These are phyloP conservation scores for Achaetomiella virescens DNA, from an alignment of 495 filamentous ascomycete species.

Conservation along the genomic window DNA sequence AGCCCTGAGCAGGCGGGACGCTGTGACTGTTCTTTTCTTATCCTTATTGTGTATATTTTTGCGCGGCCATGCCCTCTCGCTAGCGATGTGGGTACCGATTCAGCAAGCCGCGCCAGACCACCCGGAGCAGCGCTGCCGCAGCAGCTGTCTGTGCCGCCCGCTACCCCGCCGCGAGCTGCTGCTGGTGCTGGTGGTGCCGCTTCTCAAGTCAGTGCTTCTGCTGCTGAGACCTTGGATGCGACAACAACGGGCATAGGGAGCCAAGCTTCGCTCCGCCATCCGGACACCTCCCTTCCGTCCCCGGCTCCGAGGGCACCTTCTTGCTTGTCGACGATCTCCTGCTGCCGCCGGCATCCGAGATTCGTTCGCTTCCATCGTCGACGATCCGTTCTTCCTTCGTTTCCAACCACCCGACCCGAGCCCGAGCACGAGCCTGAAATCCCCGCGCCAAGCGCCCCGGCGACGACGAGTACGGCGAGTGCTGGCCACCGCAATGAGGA, in stretches of 20 bases:
- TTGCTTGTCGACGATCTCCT: slow-evolving; percentile 28
- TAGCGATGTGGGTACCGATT: slow-evolving; percentile 28
- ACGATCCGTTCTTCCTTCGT: slow-evolving; percentile 43
- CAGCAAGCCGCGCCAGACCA: slow-evolving; percentile 22
- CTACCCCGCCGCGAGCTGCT: slow-evolving; percentile 8
- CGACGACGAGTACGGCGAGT: slow-evolving; percentile 7
- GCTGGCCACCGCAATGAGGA: slow-evolving; percentile 29
- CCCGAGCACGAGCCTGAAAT: slow-evolving; percentile 2
- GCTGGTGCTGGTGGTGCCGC: not conserved
- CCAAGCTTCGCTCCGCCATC: slow-evolving; percentile 10
- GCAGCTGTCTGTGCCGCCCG: slow-evolving; percentile 9
- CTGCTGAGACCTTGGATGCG: not conserved
- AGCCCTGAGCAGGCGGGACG: slow-evolving; percentile 10
- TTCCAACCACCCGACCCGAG: slow-evolving; percentile 14
- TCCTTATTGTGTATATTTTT: not conserved
- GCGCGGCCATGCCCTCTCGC: not conserved
- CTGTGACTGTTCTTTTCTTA: not conserved
- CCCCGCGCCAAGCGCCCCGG: slow-evolving; percentile 1
- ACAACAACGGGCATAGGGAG: slow-evolving; percentile 9
- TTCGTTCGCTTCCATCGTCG: slow-evolving; percentile 39
- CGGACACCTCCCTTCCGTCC: slow-evolving; percentile 7
- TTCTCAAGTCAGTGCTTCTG: slow-evolving; percentile 2
- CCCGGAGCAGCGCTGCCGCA: slow-evolving; percentile 9
- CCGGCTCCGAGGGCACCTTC: slow-evolving; percentile 23
- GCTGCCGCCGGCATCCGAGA: slow-evolving; percentile 28